phyloP scores from a whole-genome alignment of 2,329 filamentous ascomycete species.

The Chrysoporthe deuterocubensis region DNA sequence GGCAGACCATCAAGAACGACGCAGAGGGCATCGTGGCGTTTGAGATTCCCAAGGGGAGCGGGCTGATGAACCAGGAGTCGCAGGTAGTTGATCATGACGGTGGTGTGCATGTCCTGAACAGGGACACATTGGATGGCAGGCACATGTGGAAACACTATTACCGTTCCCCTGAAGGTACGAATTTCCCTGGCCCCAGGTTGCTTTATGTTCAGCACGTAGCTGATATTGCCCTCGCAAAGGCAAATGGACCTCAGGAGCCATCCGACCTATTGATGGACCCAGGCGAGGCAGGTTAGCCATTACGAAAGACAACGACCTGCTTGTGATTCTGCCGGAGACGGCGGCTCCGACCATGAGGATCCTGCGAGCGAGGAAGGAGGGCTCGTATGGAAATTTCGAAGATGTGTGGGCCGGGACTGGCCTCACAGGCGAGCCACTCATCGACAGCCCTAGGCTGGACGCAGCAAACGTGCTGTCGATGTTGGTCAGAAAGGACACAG shows the following conservation, averaged over 20 bases:
- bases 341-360: slow-evolving; percentile 37
- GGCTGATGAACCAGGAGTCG: slow-evolving; percentile 55
- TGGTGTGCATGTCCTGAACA: slow-evolving; percentile 53
- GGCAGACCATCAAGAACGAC: slow-evolving; percentile 45
- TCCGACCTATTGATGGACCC: slow-evolving; percentile 38
- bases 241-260: slow-evolving; percentile 39
- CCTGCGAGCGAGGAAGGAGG: slow-evolving; percentile 37
- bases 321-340: slow-evolving; percentile 44
- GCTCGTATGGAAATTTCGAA: slow-evolving; percentile 39
- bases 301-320: slow-evolving; percentile 40
- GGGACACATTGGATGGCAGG: slow-evolving; percentile 42
- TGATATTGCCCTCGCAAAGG: slow-evolving; percentile 32
- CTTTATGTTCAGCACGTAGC: background rate
- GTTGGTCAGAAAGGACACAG: slow-evolving; percentile 36
- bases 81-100: slow-evolving; percentile 50
- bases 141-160: slow-evolving; percentile 47
- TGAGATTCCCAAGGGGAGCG: slow-evolving; percentile 48
- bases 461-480: slow-evolving; percentile 43
- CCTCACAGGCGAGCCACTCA: slow-evolving; percentile 44
- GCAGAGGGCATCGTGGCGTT: slow-evolving; percentile 48
- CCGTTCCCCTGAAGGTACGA: slow-evolving; percentile 38
- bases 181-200: background rate
- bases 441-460: slow-evolving; percentile 43
- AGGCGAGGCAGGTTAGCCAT: slow-evolving; percentile 44
- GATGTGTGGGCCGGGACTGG: slow-evolving; percentile 42